Conservation (phyloP, 768 basidiomycete genomes). For the Lyophyllum decastes region DNA sequence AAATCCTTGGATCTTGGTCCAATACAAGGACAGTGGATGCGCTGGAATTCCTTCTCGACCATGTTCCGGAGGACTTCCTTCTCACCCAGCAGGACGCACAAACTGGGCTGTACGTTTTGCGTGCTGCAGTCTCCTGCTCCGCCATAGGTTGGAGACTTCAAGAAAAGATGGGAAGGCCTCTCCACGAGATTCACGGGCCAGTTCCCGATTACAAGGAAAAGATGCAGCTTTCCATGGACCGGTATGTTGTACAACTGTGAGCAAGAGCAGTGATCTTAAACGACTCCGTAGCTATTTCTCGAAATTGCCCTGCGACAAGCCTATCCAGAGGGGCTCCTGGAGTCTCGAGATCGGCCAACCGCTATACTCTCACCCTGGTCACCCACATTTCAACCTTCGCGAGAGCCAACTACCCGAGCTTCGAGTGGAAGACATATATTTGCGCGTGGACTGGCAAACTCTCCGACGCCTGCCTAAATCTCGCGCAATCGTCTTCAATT, state of each 20-base stretch:
- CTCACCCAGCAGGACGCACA: constrained; percentile 41
- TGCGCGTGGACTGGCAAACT: constrained; percentile 61
- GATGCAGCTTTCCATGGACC: constrained; percentile 49
- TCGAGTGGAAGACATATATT: constrained; percentile 37
- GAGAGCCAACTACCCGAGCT: constrained; percentile 35
- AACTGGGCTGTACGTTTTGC: constrained; percentile 44
- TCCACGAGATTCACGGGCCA: constrained; percentile 46
- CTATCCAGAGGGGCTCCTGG: constrained; percentile 58
- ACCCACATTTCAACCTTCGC: constrained; percentile 35
- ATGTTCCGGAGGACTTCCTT: constrained; percentile 55
- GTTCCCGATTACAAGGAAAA: constrained; percentile 54
- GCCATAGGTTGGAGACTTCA: constrained; percentile 50
- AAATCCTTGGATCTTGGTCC: constrained; percentile 35
- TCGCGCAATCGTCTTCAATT: constrained; percentile 52
- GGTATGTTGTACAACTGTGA: constrained; percentile 27
- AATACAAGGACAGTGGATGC: constrained; percentile 33
- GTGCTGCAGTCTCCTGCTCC: constrained; percentile 48
- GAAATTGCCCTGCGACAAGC: constrained; percentile 45
- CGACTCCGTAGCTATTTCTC: constrained; percentile 40
- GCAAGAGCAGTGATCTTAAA: neutral
- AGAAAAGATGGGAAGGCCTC: constrained; percentile 47
- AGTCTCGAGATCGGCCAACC: constrained; percentile 50
- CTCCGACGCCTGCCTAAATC: constrained; percentile 49
- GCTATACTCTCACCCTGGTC: constrained; percentile 42
- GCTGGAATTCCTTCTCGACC: constrained; percentile 44